phyloP scores from a whole-genome alignment of 371 early-diverging fungal species.

The Zopfochytrium polystomum region DNA sequence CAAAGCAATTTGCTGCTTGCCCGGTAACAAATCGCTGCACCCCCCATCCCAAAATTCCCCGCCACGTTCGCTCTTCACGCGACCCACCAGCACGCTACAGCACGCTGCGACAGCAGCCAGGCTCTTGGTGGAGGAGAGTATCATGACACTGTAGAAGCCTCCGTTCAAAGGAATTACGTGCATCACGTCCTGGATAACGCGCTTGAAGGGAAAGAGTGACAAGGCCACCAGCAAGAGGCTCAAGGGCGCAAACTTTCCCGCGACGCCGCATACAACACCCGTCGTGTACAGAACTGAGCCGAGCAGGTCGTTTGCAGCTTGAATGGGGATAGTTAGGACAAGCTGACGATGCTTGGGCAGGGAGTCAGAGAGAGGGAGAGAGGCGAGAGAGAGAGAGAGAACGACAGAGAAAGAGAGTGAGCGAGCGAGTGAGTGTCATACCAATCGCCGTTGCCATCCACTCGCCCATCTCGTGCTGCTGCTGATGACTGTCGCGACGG shows the following conservation, averaged over 20 bases:
- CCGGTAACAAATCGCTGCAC: too few relatives aligned
- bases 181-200: constrained; percentile 53
- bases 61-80: too few relatives aligned
- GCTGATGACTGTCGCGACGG: neutral
- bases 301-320: constrained; percentile 54
- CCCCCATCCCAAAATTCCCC: too few relatives aligned
- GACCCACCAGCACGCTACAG: too few relatives aligned
- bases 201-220: constrained; percentile 52
- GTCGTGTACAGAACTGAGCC: constrained; percentile 56
- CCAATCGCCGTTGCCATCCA: constrained; percentile 55
- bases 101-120: constrained; percentile 53
- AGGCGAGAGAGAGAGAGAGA: neutral
- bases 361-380: too few relatives aligned
- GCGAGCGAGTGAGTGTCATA: neutral
- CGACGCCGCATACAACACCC: constrained; percentile 44
- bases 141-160: constrained; percentile 50
- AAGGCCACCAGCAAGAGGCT: constrained; percentile 48
- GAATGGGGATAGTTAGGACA: neutral
- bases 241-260: constrained; percentile 57
- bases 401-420: neutral
- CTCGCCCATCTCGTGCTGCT: constrained; percentile 28
- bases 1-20: too few relatives aligned
- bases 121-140: constrained; percentile 49
- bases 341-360: neutral
- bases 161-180: constrained; percentile 56